Evolutionary conservation across 2,329 filamentous ascomycete genomes (phyloP).

Genomic region (Trichoderma harzianum): DNA sequence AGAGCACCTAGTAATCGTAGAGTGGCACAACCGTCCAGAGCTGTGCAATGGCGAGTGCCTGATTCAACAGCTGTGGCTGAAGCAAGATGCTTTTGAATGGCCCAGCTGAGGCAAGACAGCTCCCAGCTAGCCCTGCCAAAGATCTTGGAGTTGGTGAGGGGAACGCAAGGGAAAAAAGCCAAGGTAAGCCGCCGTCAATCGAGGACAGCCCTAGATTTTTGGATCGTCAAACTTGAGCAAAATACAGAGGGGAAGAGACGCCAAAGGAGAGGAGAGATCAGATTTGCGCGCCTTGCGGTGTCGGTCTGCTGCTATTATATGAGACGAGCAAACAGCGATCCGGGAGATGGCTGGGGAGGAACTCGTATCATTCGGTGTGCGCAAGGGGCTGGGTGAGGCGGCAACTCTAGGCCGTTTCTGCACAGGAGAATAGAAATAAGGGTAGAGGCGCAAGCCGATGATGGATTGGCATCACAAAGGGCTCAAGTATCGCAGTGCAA

Average conservation of each 20-base stretch:
- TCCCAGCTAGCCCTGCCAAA: not conserved
- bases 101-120: conserved; percentile 14
- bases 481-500: not conserved
- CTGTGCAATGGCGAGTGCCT: not conserved
- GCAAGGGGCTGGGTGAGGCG: not conserved
- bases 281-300: not conserved
- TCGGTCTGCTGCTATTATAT: not conserved
- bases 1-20: not conserved
- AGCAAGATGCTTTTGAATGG: not conserved
- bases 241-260: not conserved
- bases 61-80: conserved; percentile 3
- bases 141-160: conserved; percentile 6
- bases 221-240: not conserved
- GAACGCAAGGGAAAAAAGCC: conserved; percentile 1
- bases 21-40: not conserved
- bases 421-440: not conserved
- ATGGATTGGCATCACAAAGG: not conserved
- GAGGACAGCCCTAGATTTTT: not conserved
- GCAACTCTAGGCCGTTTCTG: not conserved
- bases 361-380: not conserved
- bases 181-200: not conserved
- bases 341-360: conserved; percentile 7
- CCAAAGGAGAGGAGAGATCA: not conserved
- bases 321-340: conserved; percentile 1
- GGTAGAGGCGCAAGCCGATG: not conserved